Evolutionary conservation across 1,139 yeast species (phyloP).

Genomic region (Debaryomyces subglobosus): DNA sequence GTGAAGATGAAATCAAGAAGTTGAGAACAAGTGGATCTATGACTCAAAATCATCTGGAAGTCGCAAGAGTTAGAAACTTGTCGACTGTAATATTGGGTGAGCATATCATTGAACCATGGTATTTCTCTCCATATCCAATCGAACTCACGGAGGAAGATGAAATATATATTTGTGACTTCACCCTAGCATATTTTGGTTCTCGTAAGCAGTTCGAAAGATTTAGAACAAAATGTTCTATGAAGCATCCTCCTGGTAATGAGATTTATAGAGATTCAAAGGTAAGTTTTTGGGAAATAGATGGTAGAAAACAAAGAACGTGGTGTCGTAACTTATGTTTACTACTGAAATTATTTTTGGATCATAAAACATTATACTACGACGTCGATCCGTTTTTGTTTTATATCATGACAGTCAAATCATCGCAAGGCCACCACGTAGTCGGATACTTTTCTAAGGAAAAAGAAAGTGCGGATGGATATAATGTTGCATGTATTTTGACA

Average conservation of each 20-base stretch:
- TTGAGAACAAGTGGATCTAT: constrained; percentile 93
- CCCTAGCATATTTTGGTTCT: constrained; percentile 86
- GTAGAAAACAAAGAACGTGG: constrained; percentile 94
- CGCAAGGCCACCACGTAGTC: constrained; percentile 89
- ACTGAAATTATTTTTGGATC: constrained; percentile 88
- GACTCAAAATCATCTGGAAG: constrained; percentile 90
- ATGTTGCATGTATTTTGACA: constrained; percentile 95
- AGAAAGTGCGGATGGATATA: constrained; percentile 93
- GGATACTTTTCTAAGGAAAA: constrained; percentile 97
- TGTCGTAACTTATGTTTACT: constrained; percentile 90
- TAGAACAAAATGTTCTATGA: constrained; percentile 79
- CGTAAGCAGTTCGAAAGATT: constrained; percentile 90
- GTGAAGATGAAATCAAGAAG: constrained; percentile 92
- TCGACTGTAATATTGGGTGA: constrained; percentile 80
- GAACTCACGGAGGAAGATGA: constrained; percentile 91
- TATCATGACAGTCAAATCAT: constrained; percentile 89
- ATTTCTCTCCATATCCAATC: constrained; percentile 94
- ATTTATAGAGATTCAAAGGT: constrained; percentile 83
- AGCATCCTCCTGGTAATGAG: constrained; percentile 98
- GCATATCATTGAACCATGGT: constrained; percentile 97
- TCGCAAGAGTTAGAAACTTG: constrained; percentile 87
- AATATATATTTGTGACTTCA: constrained; percentile 88
- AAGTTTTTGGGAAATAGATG: constrained; percentile 92
- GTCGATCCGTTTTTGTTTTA: constrained; percentile 96
- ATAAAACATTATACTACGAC: constrained; percentile 92